phyloP scores from a whole-genome alignment of 108 stramenopile species.

The Conticribra weissflogii region DNA sequence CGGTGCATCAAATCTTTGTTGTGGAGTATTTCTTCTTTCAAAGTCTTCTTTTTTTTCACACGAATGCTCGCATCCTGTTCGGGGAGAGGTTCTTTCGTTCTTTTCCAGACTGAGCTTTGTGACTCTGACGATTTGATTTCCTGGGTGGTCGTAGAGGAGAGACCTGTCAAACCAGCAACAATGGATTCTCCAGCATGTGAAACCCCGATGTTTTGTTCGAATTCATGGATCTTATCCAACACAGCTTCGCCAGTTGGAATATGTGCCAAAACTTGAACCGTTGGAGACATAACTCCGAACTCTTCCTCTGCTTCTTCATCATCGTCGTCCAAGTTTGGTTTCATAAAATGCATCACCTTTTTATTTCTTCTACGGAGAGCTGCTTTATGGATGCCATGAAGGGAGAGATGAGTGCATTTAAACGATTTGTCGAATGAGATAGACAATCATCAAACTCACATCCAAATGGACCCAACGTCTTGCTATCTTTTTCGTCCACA shows the following conservation, averaged over 20 bases:
- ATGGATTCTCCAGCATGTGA: background rate
- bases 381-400: too few relatives aligned
- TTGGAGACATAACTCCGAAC: background rate
- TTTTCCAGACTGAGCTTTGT: slow-evolving; percentile 24
- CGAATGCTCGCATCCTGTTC: slow-evolving; percentile 36
- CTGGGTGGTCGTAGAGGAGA: background rate
- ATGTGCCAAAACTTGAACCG: background rate
- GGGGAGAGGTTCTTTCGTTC: slow-evolving; percentile 30
- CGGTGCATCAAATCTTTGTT: slow-evolving; percentile 38
- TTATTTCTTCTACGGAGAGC: slow-evolving; percentile 7
- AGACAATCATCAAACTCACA: slow-evolving; percentile 11
- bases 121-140: background rate
- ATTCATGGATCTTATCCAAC: background rate
- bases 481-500: background rate
- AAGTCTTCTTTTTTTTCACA: slow-evolving; percentile 29
- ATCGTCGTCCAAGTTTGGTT: slow-evolving; percentile 18
- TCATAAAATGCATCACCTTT: slow-evolving; percentile 3
- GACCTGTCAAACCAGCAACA: background rate
- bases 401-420: too few relatives aligned
- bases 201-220: background rate
- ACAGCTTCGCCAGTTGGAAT: too few relatives aligned
- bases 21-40: slow-evolving; percentile 23
- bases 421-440: too few relatives aligned
- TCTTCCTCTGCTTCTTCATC: slow-evolving; percentile 28
- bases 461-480: slow-evolving; percentile 9